These are phyloP conservation scores for Blastocystis sp. DNA, from an alignment of 352 stramenopile species.

Conservation along the genomic window DNA sequence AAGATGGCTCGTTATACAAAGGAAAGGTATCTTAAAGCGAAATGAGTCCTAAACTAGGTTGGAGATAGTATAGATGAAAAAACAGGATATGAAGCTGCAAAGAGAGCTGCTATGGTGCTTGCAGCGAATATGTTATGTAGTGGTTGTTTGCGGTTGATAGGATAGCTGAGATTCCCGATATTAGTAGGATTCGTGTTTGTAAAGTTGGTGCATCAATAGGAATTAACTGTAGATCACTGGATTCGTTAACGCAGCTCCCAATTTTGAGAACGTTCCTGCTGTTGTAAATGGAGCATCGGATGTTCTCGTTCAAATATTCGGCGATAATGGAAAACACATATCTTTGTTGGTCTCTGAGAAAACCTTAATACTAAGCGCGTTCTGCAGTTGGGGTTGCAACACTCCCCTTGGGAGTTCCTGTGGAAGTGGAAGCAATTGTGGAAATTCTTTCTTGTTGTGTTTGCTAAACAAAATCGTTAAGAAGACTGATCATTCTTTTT, in stretches of 20 bases:
- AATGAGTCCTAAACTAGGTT: not conserved
- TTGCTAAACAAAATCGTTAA: not conserved
- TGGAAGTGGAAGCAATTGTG: slow-evolving; percentile 46
- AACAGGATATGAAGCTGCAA: slow-evolving; percentile 4
- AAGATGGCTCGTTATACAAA: slow-evolving; percentile 34
- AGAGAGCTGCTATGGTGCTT: not conserved
- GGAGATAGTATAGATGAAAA: not conserved
- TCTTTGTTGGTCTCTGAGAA: not conserved
- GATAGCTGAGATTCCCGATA: slow-evolving; percentile 24
- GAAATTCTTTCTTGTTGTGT: slow-evolving; percentile 32
- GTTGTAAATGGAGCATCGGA: slow-evolving; percentile 53
- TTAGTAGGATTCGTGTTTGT: not conserved
- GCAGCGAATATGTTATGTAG: slow-evolving; percentile 37
- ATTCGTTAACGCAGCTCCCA: slow-evolving; percentile 28
- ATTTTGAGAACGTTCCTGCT: slow-evolving; percentile 34
- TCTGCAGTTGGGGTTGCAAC: slow-evolving; percentile 41
- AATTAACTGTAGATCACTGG: slow-evolving; percentile 7
- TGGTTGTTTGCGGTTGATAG: not conserved
- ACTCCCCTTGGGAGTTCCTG: slow-evolving; percentile 33
- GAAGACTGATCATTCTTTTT: slow-evolving; percentile 28
- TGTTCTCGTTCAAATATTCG: slow-evolving; percentile 43
- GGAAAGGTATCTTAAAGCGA: not conserved
- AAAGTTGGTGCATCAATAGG: not conserved
- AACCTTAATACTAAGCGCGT: slow-evolving; percentile 2
- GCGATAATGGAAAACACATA: slow-evolving; percentile 55